Evolutionary conservation across 2,329 filamentous ascomycete species (phyloP).

Genomic region (Raffaelea arxii): DNA sequence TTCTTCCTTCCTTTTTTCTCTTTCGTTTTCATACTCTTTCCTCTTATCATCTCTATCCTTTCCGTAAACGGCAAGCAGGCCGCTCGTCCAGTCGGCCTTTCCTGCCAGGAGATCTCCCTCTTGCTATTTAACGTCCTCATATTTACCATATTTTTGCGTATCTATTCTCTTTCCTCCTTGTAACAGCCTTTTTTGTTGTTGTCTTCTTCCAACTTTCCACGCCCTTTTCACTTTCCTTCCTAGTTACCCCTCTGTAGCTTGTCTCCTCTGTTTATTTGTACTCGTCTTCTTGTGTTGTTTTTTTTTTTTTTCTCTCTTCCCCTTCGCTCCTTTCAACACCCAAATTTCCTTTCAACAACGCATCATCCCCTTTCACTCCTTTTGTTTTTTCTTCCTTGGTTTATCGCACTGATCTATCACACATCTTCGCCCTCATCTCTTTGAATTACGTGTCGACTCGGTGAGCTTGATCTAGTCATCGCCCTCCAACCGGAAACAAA

Average conservation of each 20-base stretch:
- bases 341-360: neutral
- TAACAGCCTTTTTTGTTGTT: conserved; percentile 1
- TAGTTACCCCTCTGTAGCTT: neutral
- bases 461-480: conserved; percentile 1
- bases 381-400: conserved; percentile 8
- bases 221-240: neutral
- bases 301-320: neutral
- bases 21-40: neutral
- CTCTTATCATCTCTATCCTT: neutral
- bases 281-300: neutral
- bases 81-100: conserved; percentile 6
- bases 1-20: neutral
- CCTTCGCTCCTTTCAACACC: neutral
- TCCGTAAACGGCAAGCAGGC: conserved; percentile 3
- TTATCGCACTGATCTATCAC: conserved; percentile 12
- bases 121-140: conserved; percentile 1
- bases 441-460: conserved; percentile 7
- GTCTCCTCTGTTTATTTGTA: neutral
- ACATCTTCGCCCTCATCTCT: conserved; percentile 13
- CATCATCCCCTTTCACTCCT: neutral
- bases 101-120: conserved; percentile 1
- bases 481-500: conserved; percentile 5
- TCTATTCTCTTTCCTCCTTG: neutral
- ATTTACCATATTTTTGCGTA: neutral
- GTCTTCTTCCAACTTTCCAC: neutral